These are phyloP conservation scores for Chytriomyces hyalinus DNA, from an alignment of 192 early-diverging fungal species.

Conservation along the genomic window DNA sequence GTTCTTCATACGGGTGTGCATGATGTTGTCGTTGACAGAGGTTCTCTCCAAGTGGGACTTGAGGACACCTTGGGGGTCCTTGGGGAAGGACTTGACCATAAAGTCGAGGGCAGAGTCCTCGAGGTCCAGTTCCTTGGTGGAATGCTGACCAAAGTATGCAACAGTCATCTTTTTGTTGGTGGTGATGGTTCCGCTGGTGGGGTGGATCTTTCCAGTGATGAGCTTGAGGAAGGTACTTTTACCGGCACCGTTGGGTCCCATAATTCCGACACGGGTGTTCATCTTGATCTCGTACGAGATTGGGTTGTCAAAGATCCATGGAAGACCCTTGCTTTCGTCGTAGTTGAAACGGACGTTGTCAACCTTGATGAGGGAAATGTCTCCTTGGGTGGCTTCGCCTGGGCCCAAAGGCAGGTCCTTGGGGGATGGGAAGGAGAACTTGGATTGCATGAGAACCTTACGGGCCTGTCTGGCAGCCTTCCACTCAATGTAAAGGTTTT, in stretches of 20 bases:
- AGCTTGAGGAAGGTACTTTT: slow-evolving; percentile 80
- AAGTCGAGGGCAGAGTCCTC: slow-evolving; percentile 34
- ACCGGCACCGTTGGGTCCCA: slow-evolving; percentile 80
- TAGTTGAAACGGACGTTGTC: slow-evolving; percentile 75
- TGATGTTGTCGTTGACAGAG: slow-evolving; percentile 76
- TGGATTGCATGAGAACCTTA: slow-evolving; percentile 16
- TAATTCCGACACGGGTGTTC: slow-evolving; percentile 78
- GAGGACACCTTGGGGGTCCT: slow-evolving; percentile 42
- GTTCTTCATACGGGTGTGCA: slow-evolving; percentile 74
- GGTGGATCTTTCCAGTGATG: slow-evolving; percentile 70
- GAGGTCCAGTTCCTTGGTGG: slow-evolving; percentile 63
- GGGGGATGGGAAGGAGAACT: slow-evolving; percentile 76
- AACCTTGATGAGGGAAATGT: slow-evolving; percentile 79
- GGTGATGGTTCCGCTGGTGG: slow-evolving; percentile 70
- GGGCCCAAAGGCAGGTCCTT: slow-evolving; percentile 55
- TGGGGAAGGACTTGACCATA: slow-evolving; percentile 25
- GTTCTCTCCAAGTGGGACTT: slow-evolving; percentile 82
- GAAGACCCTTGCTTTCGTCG: slow-evolving; percentile 55
- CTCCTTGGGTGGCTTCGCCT: slow-evolving; percentile 71
- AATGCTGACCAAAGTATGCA: slow-evolving; percentile 86
- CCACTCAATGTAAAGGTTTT: slow-evolving; percentile 12
- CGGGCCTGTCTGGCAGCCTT: slow-evolving; percentile 23
- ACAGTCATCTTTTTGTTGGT: slow-evolving; percentile 81
- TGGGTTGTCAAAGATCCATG: slow-evolving; percentile 54
- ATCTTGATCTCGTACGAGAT: slow-evolving; percentile 71